Conservation (phyloP, 148 eudicot genomes). For the Linanthus parryae region DNA sequence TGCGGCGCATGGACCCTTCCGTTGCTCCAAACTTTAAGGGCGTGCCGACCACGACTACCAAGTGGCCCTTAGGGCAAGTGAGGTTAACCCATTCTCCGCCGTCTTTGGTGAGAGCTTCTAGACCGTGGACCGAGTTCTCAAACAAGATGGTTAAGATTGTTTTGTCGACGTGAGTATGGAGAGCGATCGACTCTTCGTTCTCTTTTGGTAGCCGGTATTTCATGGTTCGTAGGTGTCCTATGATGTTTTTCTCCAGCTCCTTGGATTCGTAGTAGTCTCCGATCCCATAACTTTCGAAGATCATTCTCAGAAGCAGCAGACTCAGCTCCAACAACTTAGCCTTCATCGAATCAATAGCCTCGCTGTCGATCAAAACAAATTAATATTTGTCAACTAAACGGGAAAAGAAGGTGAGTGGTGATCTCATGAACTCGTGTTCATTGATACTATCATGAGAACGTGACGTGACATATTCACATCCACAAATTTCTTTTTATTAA, state of each 20-base stretch:
- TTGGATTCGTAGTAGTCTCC: neutral
- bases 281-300: neutral
- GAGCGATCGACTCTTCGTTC: neutral
- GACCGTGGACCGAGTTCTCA: neutral
- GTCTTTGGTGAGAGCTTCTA: constrained; percentile 1
- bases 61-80: neutral
- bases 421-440: no score
- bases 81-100: neutral
- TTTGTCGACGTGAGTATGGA: neutral
- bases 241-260: neutral
- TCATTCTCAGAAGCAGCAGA: neutral
- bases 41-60: constrained; percentile 1
- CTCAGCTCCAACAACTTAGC: neutral
- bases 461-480: no score
- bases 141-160: neutral
- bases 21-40: constrained; percentile 6
- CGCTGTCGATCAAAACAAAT: no score
- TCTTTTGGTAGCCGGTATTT: neutral
- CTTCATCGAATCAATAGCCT: neutral
- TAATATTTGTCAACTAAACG: no score
- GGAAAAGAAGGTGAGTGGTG: no score
- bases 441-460: no score
- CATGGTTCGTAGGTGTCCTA: neutral
- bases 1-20: neutral
- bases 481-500: no score